Evolutionary conservation across 108 stramenopile genomes (phyloP).

Genomic region (Pinguiococcus pyrenoidosus): DNA sequence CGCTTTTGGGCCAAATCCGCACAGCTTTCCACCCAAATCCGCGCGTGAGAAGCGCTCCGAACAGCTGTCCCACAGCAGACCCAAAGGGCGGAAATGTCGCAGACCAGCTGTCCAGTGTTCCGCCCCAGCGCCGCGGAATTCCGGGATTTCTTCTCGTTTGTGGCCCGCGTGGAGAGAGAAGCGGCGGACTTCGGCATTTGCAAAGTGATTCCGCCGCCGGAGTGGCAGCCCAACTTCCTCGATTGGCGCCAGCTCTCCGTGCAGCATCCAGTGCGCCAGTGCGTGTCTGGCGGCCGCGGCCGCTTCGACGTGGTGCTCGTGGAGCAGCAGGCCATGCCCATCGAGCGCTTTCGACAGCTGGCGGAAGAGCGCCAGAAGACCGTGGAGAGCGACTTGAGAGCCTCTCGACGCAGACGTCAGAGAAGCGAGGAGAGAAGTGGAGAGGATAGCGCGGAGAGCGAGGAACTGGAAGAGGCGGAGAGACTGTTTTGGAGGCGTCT

Average conservation of each 20-base stretch:
- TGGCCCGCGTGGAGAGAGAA: conserved; percentile 19
- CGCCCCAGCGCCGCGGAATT: conserved; percentile 37
- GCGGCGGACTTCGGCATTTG: conserved; percentile 20
- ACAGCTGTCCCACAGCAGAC: too few relatives aligned
- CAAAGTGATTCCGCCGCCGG: conserved; percentile 39
- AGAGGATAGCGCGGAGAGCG: conserved; percentile 6
- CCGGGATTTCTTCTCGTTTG: conserved; percentile 22
- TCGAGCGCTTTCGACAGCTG: background rate
- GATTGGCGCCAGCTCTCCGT: background rate
- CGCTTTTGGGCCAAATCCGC: too few relatives aligned
- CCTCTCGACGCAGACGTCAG: background rate
- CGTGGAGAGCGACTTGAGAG: background rate
- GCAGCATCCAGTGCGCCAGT: background rate
- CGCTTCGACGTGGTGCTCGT: too few relatives aligned
- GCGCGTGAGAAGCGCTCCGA: too few relatives aligned
- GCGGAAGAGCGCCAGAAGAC: background rate
- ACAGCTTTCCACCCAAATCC: too few relatives aligned
- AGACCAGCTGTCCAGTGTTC: conserved; percentile 34
- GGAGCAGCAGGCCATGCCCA: background rate
- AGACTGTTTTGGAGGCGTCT: conserved; percentile 78
- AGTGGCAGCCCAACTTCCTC: background rate
- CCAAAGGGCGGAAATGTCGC: too few relatives aligned
- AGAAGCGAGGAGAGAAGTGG: background rate
- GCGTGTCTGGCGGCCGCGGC: conserved; percentile 7
- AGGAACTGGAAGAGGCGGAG: conserved; percentile 50